Evolutionary conservation across 2,329 filamentous ascomycete genomes (phyloP).

Genomic region (Tothia fuscella): DNA sequence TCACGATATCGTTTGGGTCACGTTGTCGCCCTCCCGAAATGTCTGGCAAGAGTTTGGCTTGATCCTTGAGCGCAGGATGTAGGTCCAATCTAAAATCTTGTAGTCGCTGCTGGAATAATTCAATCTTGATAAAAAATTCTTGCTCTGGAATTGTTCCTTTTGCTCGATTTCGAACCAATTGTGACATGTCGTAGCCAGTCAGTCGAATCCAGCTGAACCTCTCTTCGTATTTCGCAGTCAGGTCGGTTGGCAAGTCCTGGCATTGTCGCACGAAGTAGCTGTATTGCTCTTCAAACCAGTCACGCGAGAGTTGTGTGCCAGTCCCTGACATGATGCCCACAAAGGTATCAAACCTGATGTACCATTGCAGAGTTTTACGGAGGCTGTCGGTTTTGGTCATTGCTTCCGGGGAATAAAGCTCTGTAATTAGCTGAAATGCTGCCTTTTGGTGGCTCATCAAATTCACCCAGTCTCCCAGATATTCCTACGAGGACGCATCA

Average conservation of each 20-base stretch:
- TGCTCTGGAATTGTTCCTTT: constrained; percentile 52
- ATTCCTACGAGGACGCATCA: constrained; percentile 52
- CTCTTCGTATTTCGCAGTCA: constrained; percentile 56
- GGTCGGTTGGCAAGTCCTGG: constrained; percentile 45
- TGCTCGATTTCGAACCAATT: constrained; percentile 58
- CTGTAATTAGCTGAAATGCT: constrained; percentile 66
- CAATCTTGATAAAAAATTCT: constrained; percentile 53
- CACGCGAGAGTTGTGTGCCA: constrained; percentile 57
- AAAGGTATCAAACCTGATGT: constrained; percentile 76
- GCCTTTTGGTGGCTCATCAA: constrained; percentile 86
- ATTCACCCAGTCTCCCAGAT: constrained; percentile 90
- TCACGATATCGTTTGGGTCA: constrained; percentile 54
- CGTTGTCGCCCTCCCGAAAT: constrained; percentile 44
- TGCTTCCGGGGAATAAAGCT: constrained; percentile 65
- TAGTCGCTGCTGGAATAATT: constrained; percentile 35
- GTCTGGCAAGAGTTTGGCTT: constrained; percentile 49
- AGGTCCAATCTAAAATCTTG: constrained; percentile 37
- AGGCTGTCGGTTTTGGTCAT: constrained; percentile 59
- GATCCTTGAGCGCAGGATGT: constrained; percentile 49
- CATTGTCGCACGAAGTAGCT: constrained; percentile 51
- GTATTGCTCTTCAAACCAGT: constrained; percentile 63
- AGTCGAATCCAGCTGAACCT: constrained; percentile 55
- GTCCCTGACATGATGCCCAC: constrained; percentile 73
- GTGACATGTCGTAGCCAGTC: constrained; percentile 68
- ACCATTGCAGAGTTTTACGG: constrained; percentile 75